Base-by-base conservation (phyloP, 345 rosid species). In the Salix suchowensis region DNA sequence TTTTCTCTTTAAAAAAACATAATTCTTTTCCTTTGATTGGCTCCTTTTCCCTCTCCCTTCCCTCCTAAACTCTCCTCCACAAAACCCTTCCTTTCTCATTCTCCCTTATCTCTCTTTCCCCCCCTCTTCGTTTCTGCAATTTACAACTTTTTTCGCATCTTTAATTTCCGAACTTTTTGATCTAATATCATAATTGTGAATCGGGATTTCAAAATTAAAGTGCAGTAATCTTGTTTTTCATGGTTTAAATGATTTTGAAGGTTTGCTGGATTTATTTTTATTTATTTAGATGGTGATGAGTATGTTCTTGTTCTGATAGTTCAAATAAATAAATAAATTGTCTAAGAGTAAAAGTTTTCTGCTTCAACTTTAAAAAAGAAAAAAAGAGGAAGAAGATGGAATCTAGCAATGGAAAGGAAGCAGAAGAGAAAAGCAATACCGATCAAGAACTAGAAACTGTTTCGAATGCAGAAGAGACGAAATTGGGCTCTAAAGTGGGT, bases 401-500 rank as follows among this genome's bases (percentile, higher is more conserved):
- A 21, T 36, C 80, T 5, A 52, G 30, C 58, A 70, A 65, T 55
- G 75, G 72, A 42, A 73, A 69, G 42, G 80, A 70, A 74, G 78
- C 37, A 16, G 83, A 44, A 7, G 72, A 36, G 71, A 65, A 64
- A 37, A 19, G 10, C 34, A 52, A 46, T 50, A 5, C 50, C 70
- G 39, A 71, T 19, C 64, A 73, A 67, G 76, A 66, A n/a, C 44
- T 8, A 50, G 50, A 46, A 18, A 36, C 40, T 34, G 71, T 19
- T 26, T 62, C 71, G 9, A 65, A n/a, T 15, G 72, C 46, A 16
- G 23, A 30, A 65, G 36, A 40, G 21, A 71, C 28, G 52, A 58
- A 18, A 67, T 67, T 74, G 84, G 44, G 28, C 21, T 67, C 70
- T 18, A 75, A 74, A 39, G 75, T 12, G 75, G 81, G 77, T 30